Evolutionary conservation across 148 eudicot genomes (phyloP), one percentile per base, ranked within the genome.

Genomic region (Cornus florida): DNA sequence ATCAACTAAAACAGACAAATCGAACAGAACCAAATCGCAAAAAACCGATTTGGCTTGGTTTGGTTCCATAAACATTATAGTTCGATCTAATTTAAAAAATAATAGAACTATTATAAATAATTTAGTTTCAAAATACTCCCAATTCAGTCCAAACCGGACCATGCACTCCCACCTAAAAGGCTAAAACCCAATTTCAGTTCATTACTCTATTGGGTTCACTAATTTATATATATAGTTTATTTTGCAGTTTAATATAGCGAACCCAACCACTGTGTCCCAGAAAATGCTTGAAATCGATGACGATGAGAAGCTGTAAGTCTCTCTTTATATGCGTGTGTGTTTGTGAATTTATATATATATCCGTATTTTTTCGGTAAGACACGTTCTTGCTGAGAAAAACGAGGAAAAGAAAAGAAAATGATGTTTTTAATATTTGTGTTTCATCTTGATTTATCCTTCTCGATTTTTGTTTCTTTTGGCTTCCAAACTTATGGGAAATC

Each of bases 281-380:
- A 80, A 80, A 70, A 80, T 75, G 78, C 78, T 80, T 19, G 83
- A 80, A 22, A 80, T 80, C 67, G 83, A 80, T 60, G 83, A 80
- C 64, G 83, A 80, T 60, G 78, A 59, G 75, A 81, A 81, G 17
- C 83, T 81, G 83, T 75, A 70, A 68, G 79, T 0, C 6, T 53
- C 48, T 20, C 60, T 67, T 10, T 38, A 24, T 65, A 32, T 69
- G 2, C 23, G 5, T 32, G 19, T 32, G 19, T 11, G 19, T 3
- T 2, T 8, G 9, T 56, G 60, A 4, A 56, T 12, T 2, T 56
- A 57, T 57, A 16, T 19, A 14, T 57, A 14, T 57, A 12, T 62
- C 22, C 11, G 10, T 62, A 62, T 17, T n/a, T 62, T 62, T 17
- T 62, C 3, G 22, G 7, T 43, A 62, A 6, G 1, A 62, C 66